phyloP scores from a whole-genome alignment of 306 rosid genomes.

The Quercus cerris region DNA sequence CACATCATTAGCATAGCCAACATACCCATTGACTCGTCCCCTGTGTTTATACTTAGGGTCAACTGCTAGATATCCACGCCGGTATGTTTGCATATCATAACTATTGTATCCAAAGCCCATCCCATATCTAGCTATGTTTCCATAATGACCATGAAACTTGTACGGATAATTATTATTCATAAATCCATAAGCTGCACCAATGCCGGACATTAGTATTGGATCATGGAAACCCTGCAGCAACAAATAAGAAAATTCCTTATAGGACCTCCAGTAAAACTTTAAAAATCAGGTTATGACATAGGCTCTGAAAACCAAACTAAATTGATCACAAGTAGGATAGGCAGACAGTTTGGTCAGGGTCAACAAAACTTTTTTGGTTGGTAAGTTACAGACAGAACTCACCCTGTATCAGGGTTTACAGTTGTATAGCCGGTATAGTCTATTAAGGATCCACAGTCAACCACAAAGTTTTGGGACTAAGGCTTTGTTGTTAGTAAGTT shows the following conservation, averaged over 20 bases:
- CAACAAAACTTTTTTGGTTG: too few relatives aligned
- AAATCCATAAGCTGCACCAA: conserved; percentile 58
- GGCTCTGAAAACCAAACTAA: too few relatives aligned
- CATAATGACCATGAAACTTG: conserved; percentile 74
- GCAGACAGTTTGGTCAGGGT: too few relatives aligned
- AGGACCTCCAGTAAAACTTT: neutral
- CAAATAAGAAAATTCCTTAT: neutral
- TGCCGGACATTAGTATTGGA: conserved; percentile 77
- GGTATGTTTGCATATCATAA: conserved; percentile 67
- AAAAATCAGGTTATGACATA: too few relatives aligned
- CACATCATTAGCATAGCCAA: conserved; percentile 81
- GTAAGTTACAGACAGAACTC: too few relatives aligned
- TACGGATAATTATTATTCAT: conserved; percentile 69
- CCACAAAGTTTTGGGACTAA: too few relatives aligned
- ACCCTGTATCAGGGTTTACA: too few relatives aligned
- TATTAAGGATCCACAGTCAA: too few relatives aligned
- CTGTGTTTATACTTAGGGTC: conserved; percentile 78
- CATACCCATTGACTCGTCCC: conserved; percentile 41
- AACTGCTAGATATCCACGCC: conserved; percentile 76
- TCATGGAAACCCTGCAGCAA: conserved; percentile 74
- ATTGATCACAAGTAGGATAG: too few relatives aligned
- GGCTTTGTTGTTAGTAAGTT: too few relatives aligned
- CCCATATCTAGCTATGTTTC: conserved; percentile 66
- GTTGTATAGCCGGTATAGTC: too few relatives aligned
- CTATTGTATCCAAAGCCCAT: conserved; percentile 82